Conservation (phyloP, 176 grass and related monocot genomes). For the Bolboschoenus planiculmis region DNA sequence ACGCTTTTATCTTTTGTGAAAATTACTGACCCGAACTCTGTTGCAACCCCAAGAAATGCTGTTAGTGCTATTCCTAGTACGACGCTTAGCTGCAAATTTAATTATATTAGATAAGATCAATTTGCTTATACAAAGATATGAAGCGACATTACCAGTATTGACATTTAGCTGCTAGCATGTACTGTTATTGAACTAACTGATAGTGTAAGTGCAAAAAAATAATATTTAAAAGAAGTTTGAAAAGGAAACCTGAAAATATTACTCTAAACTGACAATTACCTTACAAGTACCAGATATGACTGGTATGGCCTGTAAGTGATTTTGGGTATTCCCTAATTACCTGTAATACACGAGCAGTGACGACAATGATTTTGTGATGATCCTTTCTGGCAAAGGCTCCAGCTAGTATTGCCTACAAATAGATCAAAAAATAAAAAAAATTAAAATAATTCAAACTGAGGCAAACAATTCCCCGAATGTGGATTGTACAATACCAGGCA, state of each 20-base stretch:
- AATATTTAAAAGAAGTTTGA: not conserved
- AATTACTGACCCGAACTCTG: slow-evolving; percentile 52
- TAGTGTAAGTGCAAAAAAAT: not conserved
- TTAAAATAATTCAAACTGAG: not conserved
- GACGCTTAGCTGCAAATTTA: slow-evolving; percentile 49
- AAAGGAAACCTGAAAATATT: not conserved
- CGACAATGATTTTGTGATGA: slow-evolving; percentile 35
- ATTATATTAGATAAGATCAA: not conserved
- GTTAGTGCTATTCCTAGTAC: slow-evolving; percentile 54
- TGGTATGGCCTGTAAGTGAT: not conserved
- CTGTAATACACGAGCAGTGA: slow-evolving; percentile 73
- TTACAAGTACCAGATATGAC: not conserved
- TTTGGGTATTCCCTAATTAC: slow-evolving; percentile 18
- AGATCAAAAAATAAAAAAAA: slow-evolving; percentile 1
- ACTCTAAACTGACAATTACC: not conserved
- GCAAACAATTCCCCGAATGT: not conserved
- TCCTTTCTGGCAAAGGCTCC: slow-evolving; percentile 77
- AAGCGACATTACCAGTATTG: not conserved
- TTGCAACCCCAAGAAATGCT: slow-evolving; percentile 51
- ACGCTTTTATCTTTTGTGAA: slow-evolving; percentile 60
- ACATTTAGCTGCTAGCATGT: not conserved
- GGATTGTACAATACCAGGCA: not conserved
- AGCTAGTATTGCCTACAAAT: slow-evolving; percentile 77
- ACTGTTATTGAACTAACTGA: not conserved
- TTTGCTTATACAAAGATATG: not conserved